These are phyloP conservation scores for Suhomyces pyralidae DNA, from an alignment of 805 yeast genomes.

Conservation along the genomic window DNA sequence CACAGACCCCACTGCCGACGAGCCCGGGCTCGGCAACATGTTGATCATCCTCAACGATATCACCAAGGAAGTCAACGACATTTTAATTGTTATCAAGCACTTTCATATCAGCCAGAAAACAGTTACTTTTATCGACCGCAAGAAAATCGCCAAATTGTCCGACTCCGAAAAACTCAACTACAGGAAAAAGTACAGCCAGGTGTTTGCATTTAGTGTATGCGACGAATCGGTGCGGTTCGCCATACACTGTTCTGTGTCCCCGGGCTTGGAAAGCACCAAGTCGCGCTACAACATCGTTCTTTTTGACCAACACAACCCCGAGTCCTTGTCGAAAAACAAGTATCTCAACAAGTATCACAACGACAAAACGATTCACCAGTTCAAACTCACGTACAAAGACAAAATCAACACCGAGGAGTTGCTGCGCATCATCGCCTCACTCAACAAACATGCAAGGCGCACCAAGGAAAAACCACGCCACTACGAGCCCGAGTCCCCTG, in stretches of 20 bases:
- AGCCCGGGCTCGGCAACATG: slow-evolving; percentile 11
- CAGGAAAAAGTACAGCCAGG: slow-evolving; percentile 16
- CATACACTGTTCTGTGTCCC: slow-evolving; percentile 16
- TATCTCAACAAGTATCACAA: slow-evolving; percentile 1
- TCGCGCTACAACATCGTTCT: slow-evolving; percentile 21
- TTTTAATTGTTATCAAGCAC: slow-evolving; percentile 31
- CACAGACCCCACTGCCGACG: not conserved
- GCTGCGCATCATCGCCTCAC: slow-evolving; percentile 13
- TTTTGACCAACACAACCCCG: slow-evolving; percentile 17
- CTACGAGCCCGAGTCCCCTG: not conserved
- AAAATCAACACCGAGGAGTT: slow-evolving; percentile 17
- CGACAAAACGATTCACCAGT: slow-evolving; percentile 18
- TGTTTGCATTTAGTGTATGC: slow-evolving; percentile 19
- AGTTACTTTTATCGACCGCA: slow-evolving; percentile 10
- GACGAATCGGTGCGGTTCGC: slow-evolving; percentile 19
- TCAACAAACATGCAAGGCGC: slow-evolving; percentile 5
- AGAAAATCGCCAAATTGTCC: slow-evolving; percentile 8
- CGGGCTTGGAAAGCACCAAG: slow-evolving; percentile 27
- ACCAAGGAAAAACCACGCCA: not conserved
- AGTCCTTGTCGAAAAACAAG: slow-evolving; percentile 5
- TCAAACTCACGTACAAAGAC: slow-evolving; percentile 20
- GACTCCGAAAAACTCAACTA: slow-evolving; percentile 9
- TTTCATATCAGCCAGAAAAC: slow-evolving; percentile 12
- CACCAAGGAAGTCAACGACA: slow-evolving; percentile 34
- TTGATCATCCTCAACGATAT: slow-evolving; percentile 30